Base-by-base conservation (phyloP, 805 yeast genomes). In the Candida odintsovae region DNA sequence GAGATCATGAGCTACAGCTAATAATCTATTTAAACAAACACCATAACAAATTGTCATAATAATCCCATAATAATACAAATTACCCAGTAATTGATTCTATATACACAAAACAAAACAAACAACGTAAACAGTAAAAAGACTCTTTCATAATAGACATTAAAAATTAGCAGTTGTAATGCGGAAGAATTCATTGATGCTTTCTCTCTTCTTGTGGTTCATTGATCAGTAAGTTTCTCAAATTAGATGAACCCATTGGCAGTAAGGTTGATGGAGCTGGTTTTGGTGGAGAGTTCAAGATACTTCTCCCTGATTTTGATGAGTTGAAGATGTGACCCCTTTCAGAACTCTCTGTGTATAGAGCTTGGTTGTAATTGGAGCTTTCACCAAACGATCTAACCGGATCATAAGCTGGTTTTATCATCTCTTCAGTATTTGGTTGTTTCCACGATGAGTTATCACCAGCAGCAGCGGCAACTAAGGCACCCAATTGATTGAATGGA, bases 381-480 rank as follows among this genome's bases (percentile, higher is more conserved):
- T 49, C 50, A 44, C 31, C 41, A 4, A 41, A 23, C 3, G 44
- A 36, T 38, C 47, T 42, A 15, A 47, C 46, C 16, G 28, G 23
- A 15, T 48, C 53, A 35, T 47, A 43, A 19, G 13, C 25, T 2
- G 39, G 25, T 13, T 36, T 19, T 3, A 5, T 9, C 2, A 20
- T 10, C 10, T 33, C 36, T 16, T 33, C 36, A 33, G 9, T 16
- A 19, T 33, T 33, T 13, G n/a, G 25, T n/a, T 43, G 38, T 25
- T 9, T n/a, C 45, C 36, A 37, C 18, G 45, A 9, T 22, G 36
- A 8, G n/a, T 15, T 16, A 21, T 40, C 23, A 39, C 55, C 56
- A 15, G 56, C 61, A 39, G 56, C 61, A 35, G 61, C 63, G 16
- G 57, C 64, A 31, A 49, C 52, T 25, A 58, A 47, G 0, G 62